Conservation (phyloP, 192 early-diverging fungal species). For the Podila minutissima region DNA sequence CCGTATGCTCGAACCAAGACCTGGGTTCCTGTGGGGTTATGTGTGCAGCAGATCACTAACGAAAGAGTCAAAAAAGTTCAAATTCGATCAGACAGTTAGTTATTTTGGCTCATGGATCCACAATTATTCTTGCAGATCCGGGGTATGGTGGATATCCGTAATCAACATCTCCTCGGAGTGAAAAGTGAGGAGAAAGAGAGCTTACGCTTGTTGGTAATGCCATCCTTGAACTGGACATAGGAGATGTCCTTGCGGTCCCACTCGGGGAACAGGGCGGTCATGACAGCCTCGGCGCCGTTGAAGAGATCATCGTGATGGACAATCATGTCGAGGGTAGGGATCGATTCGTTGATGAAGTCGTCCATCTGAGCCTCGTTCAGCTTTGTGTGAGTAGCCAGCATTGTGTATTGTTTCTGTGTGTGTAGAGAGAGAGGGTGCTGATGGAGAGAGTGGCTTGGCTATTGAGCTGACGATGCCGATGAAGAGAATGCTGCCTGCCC, state of each 20-base stretch:
- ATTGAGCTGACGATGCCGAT: too few species aligned
- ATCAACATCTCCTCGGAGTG: too few species aligned
- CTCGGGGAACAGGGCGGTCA: slow-evolving; percentile 64
- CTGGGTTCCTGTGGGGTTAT: slow-evolving; percentile 63
- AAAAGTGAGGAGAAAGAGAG: not conserved
- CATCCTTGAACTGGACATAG: slow-evolving; percentile 78
- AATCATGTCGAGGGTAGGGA: slow-evolving; percentile 55
- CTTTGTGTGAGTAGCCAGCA: slow-evolving; percentile 37
- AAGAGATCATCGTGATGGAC: slow-evolving; percentile 68
- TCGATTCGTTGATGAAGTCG: slow-evolving; percentile 31
- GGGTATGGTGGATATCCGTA: too few species aligned
- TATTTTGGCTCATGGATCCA: too few species aligned
- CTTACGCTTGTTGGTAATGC: slow-evolving; percentile 85
- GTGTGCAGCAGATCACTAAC: slow-evolving; percentile 74
- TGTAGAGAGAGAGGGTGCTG: not conserved
- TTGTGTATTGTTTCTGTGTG: slow-evolving; percentile 7
- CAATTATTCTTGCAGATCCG: too few species aligned
- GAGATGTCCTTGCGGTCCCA: slow-evolving; percentile 68
- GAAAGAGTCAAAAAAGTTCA: not conserved
- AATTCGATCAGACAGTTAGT: not conserved
- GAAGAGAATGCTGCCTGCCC: too few species aligned
- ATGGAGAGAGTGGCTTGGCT: not conserved
- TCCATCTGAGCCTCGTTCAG: slow-evolving; percentile 32
- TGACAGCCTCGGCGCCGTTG: slow-evolving; percentile 67
- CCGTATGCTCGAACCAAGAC: slow-evolving; percentile 92